Conservation (phyloP, 495 filamentous ascomycete species). For the Extremus antarcticus region DNA sequence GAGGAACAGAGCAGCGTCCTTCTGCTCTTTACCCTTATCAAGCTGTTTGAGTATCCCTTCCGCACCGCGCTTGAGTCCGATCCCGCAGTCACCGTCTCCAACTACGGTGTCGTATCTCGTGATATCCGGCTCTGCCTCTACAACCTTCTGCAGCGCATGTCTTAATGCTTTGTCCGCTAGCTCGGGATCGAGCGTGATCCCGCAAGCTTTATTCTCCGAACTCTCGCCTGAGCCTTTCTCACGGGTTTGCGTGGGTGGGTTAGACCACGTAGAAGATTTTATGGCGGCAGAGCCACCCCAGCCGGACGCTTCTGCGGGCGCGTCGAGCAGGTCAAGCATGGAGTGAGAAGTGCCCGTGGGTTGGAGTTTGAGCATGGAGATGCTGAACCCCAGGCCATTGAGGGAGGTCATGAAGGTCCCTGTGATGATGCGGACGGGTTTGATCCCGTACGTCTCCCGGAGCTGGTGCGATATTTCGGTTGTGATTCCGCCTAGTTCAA, state of each 20-base stretch:
- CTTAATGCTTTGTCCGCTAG: conserved; percentile 48
- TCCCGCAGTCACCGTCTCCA: conserved; percentile 92
- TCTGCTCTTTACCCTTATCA: conserved; percentile 40
- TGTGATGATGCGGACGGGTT: conserved; percentile 54
- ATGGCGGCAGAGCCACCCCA: conserved; percentile 68
- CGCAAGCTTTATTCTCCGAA: conserved; percentile 50
- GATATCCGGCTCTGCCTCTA: conserved; percentile 69
- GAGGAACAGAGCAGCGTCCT: conserved; percentile 63
- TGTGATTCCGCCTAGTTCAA: conserved; percentile 84
- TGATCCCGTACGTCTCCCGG: conserved; percentile 52
- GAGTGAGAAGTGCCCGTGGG: conserved; percentile 73
- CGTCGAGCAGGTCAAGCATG: conserved; percentile 81
- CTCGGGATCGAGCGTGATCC: conserved; percentile 53
- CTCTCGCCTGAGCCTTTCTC: conserved; percentile 27
- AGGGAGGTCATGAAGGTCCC: conserved; percentile 78
- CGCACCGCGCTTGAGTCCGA: conserved; percentile 79
- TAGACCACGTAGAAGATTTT: conserved; percentile 41
- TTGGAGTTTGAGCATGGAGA: conserved; percentile 67
- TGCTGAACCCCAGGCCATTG: conserved; percentile 86
- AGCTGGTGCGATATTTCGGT: conserved; percentile 80
- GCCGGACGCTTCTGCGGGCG: conserved; percentile 71
- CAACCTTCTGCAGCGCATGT: conserved; percentile 59
- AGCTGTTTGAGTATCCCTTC: conserved; percentile 58
- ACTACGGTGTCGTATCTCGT: conserved; percentile 86
- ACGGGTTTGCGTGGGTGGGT: conserved; percentile 21